A percentile compares a stretch with the other conserved stretches of the same genome.
Evolutionary conservation across 257 asterid species (phyloP).

Genomic region (Fraxinus quadrangulata): DNA sequence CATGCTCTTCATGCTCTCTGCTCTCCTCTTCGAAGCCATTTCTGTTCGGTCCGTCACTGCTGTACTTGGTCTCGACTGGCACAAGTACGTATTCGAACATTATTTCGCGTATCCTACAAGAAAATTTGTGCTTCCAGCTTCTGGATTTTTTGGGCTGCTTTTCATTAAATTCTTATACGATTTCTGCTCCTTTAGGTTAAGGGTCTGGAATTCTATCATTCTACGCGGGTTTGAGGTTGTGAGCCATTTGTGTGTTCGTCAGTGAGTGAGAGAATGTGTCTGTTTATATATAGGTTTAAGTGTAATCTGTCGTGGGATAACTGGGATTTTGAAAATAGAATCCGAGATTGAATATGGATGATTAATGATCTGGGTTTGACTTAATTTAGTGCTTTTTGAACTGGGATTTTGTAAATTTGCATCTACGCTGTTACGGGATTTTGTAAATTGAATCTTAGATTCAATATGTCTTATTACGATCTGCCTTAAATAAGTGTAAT

Average conservation of each 20-base stretch:
- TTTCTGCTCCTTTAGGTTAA: constrained; percentile 2
- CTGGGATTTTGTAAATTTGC: neutral
- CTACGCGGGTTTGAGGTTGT: constrained; percentile 7
- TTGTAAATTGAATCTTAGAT: neutral
- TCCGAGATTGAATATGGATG: constrained; percentile 22
- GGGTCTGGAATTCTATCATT: neutral
- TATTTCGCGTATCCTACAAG: neutral
- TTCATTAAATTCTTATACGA: neutral
- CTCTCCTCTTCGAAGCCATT: constrained; percentile 75
- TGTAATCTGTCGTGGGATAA: constrained; percentile 21
- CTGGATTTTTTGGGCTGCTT: neutral
- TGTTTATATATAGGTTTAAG: neutral
- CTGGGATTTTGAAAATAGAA: constrained; percentile 21
- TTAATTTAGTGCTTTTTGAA: constrained; percentile 2
- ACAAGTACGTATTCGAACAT: constrained; percentile 55
- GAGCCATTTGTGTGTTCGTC: constrained; percentile 3
- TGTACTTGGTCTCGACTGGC: constrained; percentile 94
- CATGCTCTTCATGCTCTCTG: constrained; percentile 69
- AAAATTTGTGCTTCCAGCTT: neutral
- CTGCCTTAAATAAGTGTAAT: neutral
- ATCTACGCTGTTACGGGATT: neutral
- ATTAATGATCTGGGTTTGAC: constrained; percentile 7
- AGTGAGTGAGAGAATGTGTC: neutral
- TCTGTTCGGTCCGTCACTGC: constrained; percentile 97
- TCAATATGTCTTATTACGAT: neutral